These are phyloP conservation scores for Trypanosoma rangeli DNA, from an alignment of 208 protist species.

Conservation along the genomic window DNA sequence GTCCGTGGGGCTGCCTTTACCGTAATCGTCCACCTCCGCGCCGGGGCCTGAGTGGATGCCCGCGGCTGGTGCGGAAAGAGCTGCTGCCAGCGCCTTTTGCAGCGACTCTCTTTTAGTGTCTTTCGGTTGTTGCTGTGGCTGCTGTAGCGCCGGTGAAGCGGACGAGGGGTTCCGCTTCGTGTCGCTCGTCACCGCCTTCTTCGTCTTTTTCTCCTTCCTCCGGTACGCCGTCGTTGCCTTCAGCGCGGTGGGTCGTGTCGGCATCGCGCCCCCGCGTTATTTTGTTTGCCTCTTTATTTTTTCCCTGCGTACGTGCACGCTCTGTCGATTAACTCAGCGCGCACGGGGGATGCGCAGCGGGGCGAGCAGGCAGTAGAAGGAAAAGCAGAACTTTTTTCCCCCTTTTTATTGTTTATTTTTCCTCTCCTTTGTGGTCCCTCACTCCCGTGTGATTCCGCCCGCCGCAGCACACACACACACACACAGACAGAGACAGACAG, in stretches of 20 bases:
- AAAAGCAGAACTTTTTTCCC: not conserved
- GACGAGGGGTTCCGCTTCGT: not conserved
- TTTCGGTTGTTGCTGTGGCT: constrained; percentile 8
- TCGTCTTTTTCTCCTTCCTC: not conserved
- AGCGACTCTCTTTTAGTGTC: constrained; percentile 32
- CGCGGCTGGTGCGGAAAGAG: constrained; percentile 13
- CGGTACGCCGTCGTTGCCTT: not conserved
- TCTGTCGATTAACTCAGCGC: not conserved
- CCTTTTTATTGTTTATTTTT: no score
- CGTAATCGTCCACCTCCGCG: constrained; percentile 59
- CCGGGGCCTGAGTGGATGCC: not conserved
- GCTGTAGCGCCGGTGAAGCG: not conserved
- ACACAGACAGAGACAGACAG: not conserved
- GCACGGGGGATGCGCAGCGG: not conserved
- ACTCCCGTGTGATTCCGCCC: no score
- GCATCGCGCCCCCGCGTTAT: not conserved
- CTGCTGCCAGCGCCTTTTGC: constrained; percentile 28
- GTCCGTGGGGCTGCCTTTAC: constrained; percentile 74
- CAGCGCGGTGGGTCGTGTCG: not conserved
- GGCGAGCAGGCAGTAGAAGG: no score
- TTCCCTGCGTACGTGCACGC: not conserved
- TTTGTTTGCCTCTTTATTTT: not conserved
- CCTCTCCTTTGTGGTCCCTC: no score
- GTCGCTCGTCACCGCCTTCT: not conserved
- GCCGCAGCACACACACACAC: not conserved